Evolutionary conservation across 2,329 filamentous ascomycete genomes (phyloP).

Genomic region (Tolypocladium tundrense): DNA sequence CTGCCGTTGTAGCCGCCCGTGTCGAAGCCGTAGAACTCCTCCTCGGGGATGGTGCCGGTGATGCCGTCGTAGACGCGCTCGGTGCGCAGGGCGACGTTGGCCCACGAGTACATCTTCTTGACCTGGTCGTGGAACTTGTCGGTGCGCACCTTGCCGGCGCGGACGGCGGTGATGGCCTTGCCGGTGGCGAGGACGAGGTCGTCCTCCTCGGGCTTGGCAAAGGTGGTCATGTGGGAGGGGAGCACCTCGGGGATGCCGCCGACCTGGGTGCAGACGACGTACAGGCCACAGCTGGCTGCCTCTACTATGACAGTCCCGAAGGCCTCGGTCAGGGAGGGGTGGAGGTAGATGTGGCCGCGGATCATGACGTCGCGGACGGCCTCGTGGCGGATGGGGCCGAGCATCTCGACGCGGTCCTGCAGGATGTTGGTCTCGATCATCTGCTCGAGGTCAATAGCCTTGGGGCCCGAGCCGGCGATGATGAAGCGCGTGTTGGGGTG

Average conservation of each 20-base stretch:
- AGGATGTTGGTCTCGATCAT: conserved; percentile 94
- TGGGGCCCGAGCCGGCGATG: conserved; percentile 90
- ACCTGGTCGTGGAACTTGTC: conserved; percentile 96
- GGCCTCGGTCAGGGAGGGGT: conserved; percentile 89
- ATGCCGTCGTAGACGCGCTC: conserved; percentile 95
- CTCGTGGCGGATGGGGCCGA: conserved; percentile 88
- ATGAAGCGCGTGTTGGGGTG: conserved; percentile 94
- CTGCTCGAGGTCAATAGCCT: conserved; percentile 94
- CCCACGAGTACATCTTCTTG: conserved; percentile 98
- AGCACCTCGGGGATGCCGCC: conserved; percentile 95
- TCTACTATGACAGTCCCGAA: conserved; percentile 98
- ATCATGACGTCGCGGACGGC: conserved; percentile 98
- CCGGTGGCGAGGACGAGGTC: conserved; percentile 85
- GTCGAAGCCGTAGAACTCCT: conserved; percentile 80
- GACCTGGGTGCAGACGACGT: conserved; percentile 93
- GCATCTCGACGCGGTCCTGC: conserved; percentile 85
- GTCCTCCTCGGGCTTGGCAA: conserved; percentile 93
- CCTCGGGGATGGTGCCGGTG: conserved; percentile 71
- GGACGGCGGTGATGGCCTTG: conserved; percentile 75
- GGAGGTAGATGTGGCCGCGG: conserved; percentile 88
- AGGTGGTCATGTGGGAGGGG: conserved; percentile 93
- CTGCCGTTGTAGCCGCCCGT: conserved; percentile 59
- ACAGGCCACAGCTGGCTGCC: conserved; percentile 88
- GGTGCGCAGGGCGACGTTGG: conserved; percentile 84
- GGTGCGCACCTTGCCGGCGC: conserved; percentile 78